Evolutionary conservation across 495 filamentous ascomycete genomes (phyloP).

Genomic region (Podospora pseudopauciseta): DNA sequence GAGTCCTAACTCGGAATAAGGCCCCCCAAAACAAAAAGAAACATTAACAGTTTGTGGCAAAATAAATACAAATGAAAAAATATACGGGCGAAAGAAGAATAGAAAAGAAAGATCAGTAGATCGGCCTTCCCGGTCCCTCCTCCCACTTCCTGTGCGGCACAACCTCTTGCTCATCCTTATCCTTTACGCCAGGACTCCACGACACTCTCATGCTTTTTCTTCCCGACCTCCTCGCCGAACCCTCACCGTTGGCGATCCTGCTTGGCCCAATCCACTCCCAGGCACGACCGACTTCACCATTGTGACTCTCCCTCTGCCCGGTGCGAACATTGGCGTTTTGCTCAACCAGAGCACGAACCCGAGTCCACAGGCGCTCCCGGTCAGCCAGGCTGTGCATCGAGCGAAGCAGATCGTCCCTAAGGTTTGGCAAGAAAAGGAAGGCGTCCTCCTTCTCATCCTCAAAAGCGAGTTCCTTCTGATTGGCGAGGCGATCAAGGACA

Average conservation of each 20-base stretch:
- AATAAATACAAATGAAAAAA: conserved; percentile 5
- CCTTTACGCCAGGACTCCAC: conserved; percentile 38
- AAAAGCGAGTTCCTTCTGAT: conserved; percentile 71
- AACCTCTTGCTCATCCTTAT: conserved; percentile 14
- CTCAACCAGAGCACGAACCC: conserved; percentile 80
- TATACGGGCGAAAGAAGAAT: background rate
- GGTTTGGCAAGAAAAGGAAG: conserved; percentile 79
- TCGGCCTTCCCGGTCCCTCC: conserved; percentile 56
- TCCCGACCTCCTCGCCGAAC: conserved; percentile 42
- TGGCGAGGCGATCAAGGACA: conserved; percentile 76
- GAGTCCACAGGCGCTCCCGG: conserved; percentile 74
- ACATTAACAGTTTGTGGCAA: background rate
- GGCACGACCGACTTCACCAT: conserved; percentile 79
- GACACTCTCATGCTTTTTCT: conserved; percentile 50
- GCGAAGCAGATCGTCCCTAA: conserved; percentile 86
- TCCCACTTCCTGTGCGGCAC: conserved; percentile 36
- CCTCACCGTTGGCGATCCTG: conserved; percentile 31
- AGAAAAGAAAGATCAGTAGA: conserved; percentile 48
- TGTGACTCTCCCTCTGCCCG: conserved; percentile 73
- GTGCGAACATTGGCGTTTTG: conserved; percentile 88
- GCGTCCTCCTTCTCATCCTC: conserved; percentile 64
- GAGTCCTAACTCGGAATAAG: background rate
- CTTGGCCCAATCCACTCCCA: conserved; percentile 94
- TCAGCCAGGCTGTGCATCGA: conserved; percentile 71
- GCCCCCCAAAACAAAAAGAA: conserved; percentile 1